A percentile compares a stretch with the other conserved stretches of the same genome.
phyloP scores from a whole-genome alignment of 2,329 filamentous ascomycete genomes.

The Botryotinia globosa region DNA sequence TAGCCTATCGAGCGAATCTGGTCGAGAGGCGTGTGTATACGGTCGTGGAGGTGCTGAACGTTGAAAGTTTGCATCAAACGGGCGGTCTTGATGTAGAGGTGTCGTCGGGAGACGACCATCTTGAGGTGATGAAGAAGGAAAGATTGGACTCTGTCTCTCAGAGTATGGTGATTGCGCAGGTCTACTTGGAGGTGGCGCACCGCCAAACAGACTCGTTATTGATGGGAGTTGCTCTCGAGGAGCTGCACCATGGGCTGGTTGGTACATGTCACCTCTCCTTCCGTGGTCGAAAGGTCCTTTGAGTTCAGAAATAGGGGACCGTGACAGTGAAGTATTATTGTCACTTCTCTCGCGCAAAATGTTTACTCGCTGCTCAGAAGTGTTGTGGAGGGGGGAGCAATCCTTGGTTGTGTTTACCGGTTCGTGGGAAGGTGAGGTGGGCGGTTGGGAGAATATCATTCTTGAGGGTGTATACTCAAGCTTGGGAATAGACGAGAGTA shows the following conservation, averaged over 20 bases:
- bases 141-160: conserved; percentile 36
- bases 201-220: conserved; percentile 38
- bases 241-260: conserved; percentile 25
- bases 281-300: conserved; percentile 18
- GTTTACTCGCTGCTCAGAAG: conserved; percentile 20
- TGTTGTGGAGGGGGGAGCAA: conserved; percentile 17
- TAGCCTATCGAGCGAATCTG: conserved; percentile 31
- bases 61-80: conserved; percentile 34
- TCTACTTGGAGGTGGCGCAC: conserved; percentile 27
- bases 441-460: conserved; percentile 34
- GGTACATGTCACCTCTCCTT: conserved; percentile 32
- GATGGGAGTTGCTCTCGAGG: conserved; percentile 37
- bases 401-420: conserved; percentile 27
- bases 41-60: conserved; percentile 27
- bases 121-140: conserved; percentile 32
- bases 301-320: conserved; percentile 31
- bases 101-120: conserved; percentile 32
- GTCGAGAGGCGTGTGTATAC: conserved; percentile 30
- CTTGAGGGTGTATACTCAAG: conserved; percentile 20
- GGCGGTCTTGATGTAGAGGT: conserved; percentile 31
- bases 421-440: conserved; percentile 28
- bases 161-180: conserved; percentile 35
- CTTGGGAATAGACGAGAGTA: conserved; percentile 8
- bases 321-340: conserved; percentile 26
- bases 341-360: conserved; percentile 25